These are phyloP conservation scores for Salix suchowensis DNA, from an alignment of 345 rosid species.

Conservation along the genomic window DNA sequence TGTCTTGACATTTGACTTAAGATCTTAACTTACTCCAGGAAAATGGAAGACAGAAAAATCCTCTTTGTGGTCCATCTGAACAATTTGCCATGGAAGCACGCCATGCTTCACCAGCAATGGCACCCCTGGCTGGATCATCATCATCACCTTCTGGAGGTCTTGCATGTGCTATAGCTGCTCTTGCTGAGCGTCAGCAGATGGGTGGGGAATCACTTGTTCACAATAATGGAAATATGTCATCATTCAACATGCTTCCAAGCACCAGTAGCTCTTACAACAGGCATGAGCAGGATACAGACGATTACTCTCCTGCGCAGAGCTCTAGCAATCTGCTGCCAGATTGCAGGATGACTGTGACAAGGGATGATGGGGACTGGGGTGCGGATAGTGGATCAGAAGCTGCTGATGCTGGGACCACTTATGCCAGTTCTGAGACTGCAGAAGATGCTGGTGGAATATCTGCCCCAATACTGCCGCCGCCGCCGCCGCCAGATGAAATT, in stretches of 20 bases:
- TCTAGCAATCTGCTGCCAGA: conserved; percentile 27
- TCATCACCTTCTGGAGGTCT: conserved; percentile 81
- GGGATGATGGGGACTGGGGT: conserved; percentile 52
- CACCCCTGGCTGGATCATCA: conserved; percentile 45
- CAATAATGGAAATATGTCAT: conserved; percentile 36
- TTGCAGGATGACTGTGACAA: conserved; percentile 23
- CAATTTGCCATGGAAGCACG: conserved; percentile 44
- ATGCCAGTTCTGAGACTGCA: conserved; percentile 53
- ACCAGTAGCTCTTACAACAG: conserved; percentile 46
- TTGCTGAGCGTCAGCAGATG: conserved; percentile 78
- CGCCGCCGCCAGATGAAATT: conserved; percentile 32
- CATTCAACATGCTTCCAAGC: conserved; percentile 44
- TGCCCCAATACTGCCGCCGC: conserved; percentile 11
- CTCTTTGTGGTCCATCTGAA: conserved; percentile 36
- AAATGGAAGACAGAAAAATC: conserved; percentile 47
- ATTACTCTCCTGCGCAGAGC: conserved; percentile 33
- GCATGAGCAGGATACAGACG: conserved; percentile 39
- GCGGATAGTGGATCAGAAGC: conserved; percentile 48
- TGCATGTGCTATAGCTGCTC: conserved; percentile 82
- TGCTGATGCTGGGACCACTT: conserved; percentile 71
- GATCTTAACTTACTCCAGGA: conserved; percentile 42
- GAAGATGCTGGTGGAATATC: conserved; percentile 43
- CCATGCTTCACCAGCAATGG: conserved; percentile 36
- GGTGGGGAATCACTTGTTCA: conserved; percentile 50
- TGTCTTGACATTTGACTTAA: not conserved